A percentile compares a stretch with the other conserved stretches of the same genome.
These are phyloP conservation scores for Penicillium thymicola DNA, from an alignment of 2,329 filamentous ascomycete genomes.

Conservation along the genomic window DNA sequence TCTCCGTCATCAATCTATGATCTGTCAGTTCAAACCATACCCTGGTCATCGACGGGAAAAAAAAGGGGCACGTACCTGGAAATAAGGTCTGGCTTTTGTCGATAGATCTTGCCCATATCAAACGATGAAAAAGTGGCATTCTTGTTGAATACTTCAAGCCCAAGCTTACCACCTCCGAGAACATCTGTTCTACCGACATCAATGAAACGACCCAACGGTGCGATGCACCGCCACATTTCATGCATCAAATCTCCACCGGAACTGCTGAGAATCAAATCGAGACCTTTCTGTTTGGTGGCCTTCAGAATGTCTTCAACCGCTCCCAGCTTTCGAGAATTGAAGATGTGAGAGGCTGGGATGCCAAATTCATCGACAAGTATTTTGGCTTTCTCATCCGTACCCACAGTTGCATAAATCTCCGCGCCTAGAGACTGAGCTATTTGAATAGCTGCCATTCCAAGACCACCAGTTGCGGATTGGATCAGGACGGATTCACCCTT, in stretches of 20 bases:
- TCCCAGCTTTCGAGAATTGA: neutral
- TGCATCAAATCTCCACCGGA: slow-evolving; percentile 1
- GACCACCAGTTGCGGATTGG: neutral
- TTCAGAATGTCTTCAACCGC: neutral
- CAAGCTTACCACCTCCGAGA: neutral
- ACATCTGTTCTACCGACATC: slow-evolving; percentile 6
- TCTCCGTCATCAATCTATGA: too few relatives aligned
- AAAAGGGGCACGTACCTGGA: too few relatives aligned
- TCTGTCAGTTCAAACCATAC: too few relatives aligned
- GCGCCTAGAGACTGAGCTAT: neutral
- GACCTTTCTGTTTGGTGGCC: slow-evolving; percentile 2
- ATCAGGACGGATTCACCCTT: neutral
- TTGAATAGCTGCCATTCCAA: slow-evolving; percentile 1
- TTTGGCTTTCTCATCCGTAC: neutral
- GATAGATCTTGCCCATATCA: neutral
- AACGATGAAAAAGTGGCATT: slow-evolving; percentile 8
- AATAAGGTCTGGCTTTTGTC: too few relatives aligned
- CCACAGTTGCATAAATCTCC: neutral
- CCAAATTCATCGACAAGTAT: neutral
- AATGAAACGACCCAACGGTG: neutral
- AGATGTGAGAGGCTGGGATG: neutral
- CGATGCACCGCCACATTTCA: slow-evolving; percentile 7
- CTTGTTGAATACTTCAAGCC: slow-evolving; percentile 8
- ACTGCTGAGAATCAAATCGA: slow-evolving; percentile 14
- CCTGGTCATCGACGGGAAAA: too few relatives aligned